These are phyloP conservation scores for Ceratobasidium sp. DNA, from an alignment of 1,284 basidiomycete species.

Conservation along the genomic window DNA sequence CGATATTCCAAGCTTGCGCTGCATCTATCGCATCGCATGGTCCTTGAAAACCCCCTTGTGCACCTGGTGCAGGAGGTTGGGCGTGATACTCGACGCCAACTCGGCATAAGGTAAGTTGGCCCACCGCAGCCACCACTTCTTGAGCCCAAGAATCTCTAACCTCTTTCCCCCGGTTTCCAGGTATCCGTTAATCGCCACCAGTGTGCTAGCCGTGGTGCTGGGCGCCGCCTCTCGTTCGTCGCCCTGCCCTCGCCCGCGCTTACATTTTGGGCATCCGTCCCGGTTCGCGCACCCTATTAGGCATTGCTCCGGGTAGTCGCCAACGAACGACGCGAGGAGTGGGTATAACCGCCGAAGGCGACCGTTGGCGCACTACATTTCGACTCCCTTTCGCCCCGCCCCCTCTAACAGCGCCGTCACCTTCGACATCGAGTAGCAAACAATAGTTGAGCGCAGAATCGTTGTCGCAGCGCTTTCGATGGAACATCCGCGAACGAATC, in stretches of 20 bases:
- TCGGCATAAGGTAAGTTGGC: background rate
- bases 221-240: background rate
- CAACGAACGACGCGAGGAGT: slow-evolving; percentile 48
- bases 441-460: slow-evolving; percentile 41
- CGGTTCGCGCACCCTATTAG: slow-evolving; percentile 35
- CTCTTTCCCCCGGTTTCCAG: background rate
- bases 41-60: slow-evolving; percentile 58
- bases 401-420: slow-evolving; percentile 31
- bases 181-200: background rate
- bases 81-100: slow-evolving; percentile 52
- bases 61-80: slow-evolving; percentile 45
- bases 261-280: slow-evolving; percentile 36
- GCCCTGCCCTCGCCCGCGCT: background rate
- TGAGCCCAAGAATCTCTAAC: slow-evolving; percentile 9
- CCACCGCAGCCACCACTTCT: slow-evolving; percentile 13
- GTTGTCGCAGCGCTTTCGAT: background rate
- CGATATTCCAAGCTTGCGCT: background rate
- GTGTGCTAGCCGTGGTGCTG: background rate
- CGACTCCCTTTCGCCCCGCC: too few relatives aligned
- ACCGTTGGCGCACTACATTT: slow-evolving; percentile 48
- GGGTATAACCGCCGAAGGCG: slow-evolving; percentile 45
- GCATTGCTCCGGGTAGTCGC: slow-evolving; percentile 43
- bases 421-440: slow-evolving; percentile 49
- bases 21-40: slow-evolving; percentile 29
- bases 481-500: slow-evolving; percentile 3